A percentile compares a stretch with the other conserved stretches of the same genome.
Evolutionary conservation across 2,329 filamentous ascomycete genomes (phyloP).

Genomic region (Monosporascus sp.): DNA sequence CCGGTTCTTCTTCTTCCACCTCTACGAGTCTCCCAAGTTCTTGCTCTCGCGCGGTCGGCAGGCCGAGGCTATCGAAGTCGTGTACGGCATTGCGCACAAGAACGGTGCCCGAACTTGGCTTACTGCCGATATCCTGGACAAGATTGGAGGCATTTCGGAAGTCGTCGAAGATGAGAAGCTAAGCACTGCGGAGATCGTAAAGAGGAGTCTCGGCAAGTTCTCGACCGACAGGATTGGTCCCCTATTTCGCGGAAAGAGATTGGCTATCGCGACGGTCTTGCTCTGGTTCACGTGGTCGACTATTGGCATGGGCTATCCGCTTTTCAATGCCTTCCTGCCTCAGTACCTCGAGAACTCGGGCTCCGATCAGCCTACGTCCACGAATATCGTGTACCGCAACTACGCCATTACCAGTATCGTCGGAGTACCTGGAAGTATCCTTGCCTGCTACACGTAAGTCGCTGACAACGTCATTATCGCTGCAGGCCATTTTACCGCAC

Average conservation of each 20-base stretch:
- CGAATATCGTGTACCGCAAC: constrained; percentile 31
- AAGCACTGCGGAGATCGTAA: constrained; percentile 23
- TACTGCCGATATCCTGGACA: constrained; percentile 30
- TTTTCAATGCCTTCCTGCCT: constrained; percentile 47
- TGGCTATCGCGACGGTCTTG: constrained; percentile 47
- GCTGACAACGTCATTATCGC: neutral
- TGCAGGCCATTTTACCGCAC: neutral
- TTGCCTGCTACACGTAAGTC: constrained; percentile 28
- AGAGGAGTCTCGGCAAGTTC: constrained; percentile 46
- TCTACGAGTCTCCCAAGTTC: constrained; percentile 43
- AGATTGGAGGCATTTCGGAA: constrained; percentile 13
- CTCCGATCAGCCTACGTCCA: constrained; percentile 22
- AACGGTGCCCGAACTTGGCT: constrained; percentile 28
- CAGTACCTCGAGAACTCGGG: constrained; percentile 22
- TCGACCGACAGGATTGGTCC: constrained; percentile 45
- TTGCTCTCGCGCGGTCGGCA: constrained; percentile 39
- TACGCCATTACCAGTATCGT: constrained; percentile 26
- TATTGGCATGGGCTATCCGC: constrained; percentile 51
- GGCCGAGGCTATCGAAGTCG: constrained; percentile 39
- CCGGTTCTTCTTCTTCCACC: constrained; percentile 41
- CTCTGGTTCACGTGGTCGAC: constrained; percentile 53
- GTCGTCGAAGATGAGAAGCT: constrained; percentile 12
- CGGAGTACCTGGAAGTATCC: constrained; percentile 35
- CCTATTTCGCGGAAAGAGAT: constrained; percentile 46
- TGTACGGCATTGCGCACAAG: constrained; percentile 42